phyloP scores from a whole-genome alignment of 352 stramenopile genomes.

The Globisporangium carolinianum region DNA sequence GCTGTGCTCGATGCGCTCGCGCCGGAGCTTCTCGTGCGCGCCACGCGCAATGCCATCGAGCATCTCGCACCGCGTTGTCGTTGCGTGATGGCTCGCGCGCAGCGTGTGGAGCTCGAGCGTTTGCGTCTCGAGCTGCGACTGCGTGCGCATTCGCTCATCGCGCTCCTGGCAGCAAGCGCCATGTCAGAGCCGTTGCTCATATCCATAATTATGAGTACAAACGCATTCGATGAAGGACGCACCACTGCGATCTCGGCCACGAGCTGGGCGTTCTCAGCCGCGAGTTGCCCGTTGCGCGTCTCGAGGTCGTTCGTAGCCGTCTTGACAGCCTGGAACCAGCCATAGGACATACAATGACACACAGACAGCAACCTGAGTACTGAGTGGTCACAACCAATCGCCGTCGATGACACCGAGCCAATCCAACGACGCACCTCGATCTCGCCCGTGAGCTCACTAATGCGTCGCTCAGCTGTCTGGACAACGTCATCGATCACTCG shows the following conservation, averaged over 20 bases:
- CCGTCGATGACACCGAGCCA: too few relatives aligned
- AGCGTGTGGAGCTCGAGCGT: constrained; percentile 31
- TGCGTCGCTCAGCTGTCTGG: background rate
- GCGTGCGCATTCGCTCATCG: constrained; percentile 4
- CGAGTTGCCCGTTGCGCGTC: background rate
- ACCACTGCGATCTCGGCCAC: background rate
- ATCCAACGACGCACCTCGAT: constrained; percentile 4
- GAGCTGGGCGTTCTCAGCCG: background rate
- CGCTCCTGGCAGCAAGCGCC: constrained; percentile 18
- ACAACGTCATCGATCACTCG: constrained; percentile 5
- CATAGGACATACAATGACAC: background rate
- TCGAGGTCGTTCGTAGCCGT: background rate
- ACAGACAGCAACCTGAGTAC: too few relatives aligned
- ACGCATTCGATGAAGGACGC: background rate
- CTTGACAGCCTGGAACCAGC: background rate
- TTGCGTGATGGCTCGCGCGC: constrained; percentile 25
- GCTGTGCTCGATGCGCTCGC: constrained; percentile 36
- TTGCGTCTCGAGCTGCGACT: constrained; percentile 23
- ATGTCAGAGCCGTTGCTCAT: background rate
- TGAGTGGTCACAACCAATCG: too few relatives aligned
- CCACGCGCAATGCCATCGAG: constrained; percentile 53
- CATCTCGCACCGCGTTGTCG: constrained; percentile 37
- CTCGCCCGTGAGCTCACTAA: background rate
- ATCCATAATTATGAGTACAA: background rate
- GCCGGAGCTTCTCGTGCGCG: constrained; percentile 48